Conservation (phyloP, 2,329 filamentous ascomycete species). For the Fusarium decemcellulare region DNA sequence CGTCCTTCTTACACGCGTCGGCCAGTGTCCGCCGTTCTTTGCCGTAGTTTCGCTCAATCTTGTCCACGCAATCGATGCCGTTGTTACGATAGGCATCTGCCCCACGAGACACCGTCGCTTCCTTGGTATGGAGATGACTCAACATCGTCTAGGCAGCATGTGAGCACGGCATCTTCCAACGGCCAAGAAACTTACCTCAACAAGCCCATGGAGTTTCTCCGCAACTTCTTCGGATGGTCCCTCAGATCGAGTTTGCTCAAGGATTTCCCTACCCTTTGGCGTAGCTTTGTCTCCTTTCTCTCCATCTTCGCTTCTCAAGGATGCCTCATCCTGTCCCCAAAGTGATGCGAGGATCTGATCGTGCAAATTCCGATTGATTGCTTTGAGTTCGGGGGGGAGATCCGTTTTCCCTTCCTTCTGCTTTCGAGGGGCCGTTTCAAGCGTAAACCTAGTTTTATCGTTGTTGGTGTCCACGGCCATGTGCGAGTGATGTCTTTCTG, state of each 20-base stretch:
- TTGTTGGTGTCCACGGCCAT: constrained; percentile 9
- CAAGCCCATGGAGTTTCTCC: constrained; percentile 38
- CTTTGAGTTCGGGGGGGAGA: constrained; percentile 3
- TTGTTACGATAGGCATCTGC: constrained; percentile 42
- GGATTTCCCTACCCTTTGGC: constrained; percentile 1
- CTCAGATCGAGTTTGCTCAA: neutral
- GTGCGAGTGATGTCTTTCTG: constrained; percentile 17
- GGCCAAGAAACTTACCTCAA: constrained; percentile 42
- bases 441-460: neutral
- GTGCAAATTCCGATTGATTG: constrained; percentile 25
- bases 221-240: constrained; percentile 22
- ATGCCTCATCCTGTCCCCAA: constrained; percentile 8
- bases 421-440: neutral
- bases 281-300: neutral
- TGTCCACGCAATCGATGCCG: constrained; percentile 37
- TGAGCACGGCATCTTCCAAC: constrained; percentile 14
- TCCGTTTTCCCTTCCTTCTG: neutral
- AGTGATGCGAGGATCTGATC: constrained; percentile 38
- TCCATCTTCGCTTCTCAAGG: neutral
- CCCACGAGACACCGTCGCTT: constrained; percentile 33
- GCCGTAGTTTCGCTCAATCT: constrained; percentile 38
- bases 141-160: constrained; percentile 41
- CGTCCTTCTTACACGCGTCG: constrained; percentile 37
- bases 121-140: constrained; percentile 41
- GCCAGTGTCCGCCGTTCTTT: constrained; percentile 36